Evolutionary conservation across 331 rosid genomes (phyloP).

Genomic region (Pyrus hybrid): DNA sequence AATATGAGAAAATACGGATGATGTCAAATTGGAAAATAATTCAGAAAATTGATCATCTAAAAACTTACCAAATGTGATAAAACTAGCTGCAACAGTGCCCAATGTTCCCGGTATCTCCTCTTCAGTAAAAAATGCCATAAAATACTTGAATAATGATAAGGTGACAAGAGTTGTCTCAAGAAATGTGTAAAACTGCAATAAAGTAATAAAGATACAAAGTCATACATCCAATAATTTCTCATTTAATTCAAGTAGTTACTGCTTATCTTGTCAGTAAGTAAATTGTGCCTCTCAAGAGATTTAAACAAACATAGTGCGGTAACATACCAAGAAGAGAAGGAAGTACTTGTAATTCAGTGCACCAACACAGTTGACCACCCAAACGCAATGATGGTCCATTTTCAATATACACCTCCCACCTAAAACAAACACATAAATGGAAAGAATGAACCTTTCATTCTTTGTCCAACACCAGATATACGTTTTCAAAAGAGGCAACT

Average conservation of each 20-base stretch:
- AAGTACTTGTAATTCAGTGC: conserved; percentile 71
- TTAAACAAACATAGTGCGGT: background rate
- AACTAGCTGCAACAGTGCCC: conserved; percentile 48
- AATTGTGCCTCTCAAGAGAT: background rate
- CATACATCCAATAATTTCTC: background rate
- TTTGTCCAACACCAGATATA: background rate
- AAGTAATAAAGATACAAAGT: background rate
- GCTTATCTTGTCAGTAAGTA: background rate
- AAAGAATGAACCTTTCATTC: background rate
- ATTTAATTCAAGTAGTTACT: background rate
- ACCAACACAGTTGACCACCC: conserved; percentile 82
- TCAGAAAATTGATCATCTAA: background rate
- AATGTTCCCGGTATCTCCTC: conserved; percentile 47
- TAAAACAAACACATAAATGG: conserved; percentile 18
- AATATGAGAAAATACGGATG: background rate
- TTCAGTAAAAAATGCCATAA: conserved; percentile 53
- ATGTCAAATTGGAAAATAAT: background rate
- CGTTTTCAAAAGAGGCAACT: background rate
- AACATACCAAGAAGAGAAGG: conserved; percentile 67
- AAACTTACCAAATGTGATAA: conserved; percentile 64
- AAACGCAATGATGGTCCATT: conserved; percentile 85
- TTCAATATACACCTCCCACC: conserved; percentile 75
- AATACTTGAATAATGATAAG: conserved; percentile 48
- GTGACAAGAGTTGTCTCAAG: conserved; percentile 65
- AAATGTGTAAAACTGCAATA: conserved; percentile 66